Conservation (phyloP, 148 eudicot species). For the Rhododendron kiyosumense region DNA sequence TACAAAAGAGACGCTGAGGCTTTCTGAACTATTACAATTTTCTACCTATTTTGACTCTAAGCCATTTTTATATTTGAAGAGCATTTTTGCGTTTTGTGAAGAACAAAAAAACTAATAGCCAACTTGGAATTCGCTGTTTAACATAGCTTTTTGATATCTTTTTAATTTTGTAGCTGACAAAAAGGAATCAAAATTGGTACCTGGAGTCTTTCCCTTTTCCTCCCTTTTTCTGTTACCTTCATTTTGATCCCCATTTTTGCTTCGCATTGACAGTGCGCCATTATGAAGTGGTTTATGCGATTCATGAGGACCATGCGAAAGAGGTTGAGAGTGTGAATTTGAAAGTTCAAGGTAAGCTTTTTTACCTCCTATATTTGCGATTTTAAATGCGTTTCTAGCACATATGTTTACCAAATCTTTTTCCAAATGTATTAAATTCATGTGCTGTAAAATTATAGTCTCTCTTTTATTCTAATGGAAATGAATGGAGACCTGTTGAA, state of each 20-base stretch:
- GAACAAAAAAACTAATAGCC: neutral
- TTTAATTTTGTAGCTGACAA: neutral
- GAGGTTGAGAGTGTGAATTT: constrained; percentile 71
- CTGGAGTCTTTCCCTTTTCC: neutral
- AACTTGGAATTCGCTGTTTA: neutral
- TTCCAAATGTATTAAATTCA: neutral
- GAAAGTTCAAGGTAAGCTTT: constrained; percentile 65
- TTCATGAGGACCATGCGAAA: constrained; percentile 67
- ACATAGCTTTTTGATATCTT: neutral
- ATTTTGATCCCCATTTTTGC: constrained; percentile 8
- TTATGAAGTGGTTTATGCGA: constrained; percentile 86
- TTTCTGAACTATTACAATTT: neutral
- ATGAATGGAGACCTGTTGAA: neutral
- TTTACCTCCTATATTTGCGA: neutral
- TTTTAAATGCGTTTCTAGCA: neutral
- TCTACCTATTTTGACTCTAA: neutral
- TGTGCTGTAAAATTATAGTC: neutral
- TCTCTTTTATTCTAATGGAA: neutral
- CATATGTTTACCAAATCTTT: neutral
- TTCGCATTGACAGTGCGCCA: constrained; percentile 59
- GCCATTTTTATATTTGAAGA: neutral
- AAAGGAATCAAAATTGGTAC: neutral
- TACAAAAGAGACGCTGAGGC: neutral
- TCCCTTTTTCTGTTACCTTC: neutral
- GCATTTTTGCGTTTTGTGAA: neutral